Evolutionary conservation across 179 eudicot genomes (phyloP), one percentile per base, ranked within the genome.

Genomic region (Silene noctiflora): DNA sequence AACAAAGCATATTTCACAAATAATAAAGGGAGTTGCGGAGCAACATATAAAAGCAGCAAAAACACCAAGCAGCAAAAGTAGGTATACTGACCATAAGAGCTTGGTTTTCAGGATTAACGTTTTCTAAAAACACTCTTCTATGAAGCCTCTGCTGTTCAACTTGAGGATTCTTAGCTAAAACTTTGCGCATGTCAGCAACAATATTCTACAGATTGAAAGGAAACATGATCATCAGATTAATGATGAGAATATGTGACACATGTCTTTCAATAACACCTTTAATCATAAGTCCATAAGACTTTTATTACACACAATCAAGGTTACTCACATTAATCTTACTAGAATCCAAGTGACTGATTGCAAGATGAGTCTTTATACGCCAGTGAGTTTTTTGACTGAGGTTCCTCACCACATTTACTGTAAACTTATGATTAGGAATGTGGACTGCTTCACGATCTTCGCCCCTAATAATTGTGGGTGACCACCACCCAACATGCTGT

Each of bases 401-500:
- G 79, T 94, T 94, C 73, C 98, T 89, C 78, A 94, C 97, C 80
- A 94, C 91, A 79, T 91, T 94, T 79, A 94, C 87, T 0, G 98
- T 94, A 66, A 94, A 94, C 85, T 94, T 91, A 84, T 94, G 94
- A 81, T 92, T 94, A 33, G 98, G 98, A 73, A 94, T 89, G 85
- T 94, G 91, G 76, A 94, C 87, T 65, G 96, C 98, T 85, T 94
- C 97, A 77, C 98, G 94, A 75, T 94, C 96, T 77, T 94, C 98
- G 27, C 98, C 98, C 81, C 98, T 89, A 76, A 94, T 79, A 73
- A 92, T 81, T 55, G 98, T 94, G 51, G 98, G 98, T 66, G 98
- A 92, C 97, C 97, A 94, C 98, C 98, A 94, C 33, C 98, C 98
- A 73, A 94, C 94, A 80, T 88, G 98, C 98, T 94, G 85, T 74